phyloP scores from a whole-genome alignment of 345 rosid species.

The Psidium guajava region DNA sequence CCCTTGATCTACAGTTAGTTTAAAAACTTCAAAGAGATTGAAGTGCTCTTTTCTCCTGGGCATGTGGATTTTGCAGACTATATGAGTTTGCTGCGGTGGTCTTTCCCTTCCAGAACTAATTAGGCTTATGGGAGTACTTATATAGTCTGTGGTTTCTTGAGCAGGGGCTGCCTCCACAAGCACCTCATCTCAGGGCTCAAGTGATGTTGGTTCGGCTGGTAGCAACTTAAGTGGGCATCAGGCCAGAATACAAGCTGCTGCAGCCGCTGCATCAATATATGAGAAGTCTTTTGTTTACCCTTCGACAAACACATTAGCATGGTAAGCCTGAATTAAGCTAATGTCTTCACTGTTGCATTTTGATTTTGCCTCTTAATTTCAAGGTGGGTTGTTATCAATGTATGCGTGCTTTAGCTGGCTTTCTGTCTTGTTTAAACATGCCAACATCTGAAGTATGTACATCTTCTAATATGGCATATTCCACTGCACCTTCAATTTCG shows the following conservation, averaged over 20 bases:
- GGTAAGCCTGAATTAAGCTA: constrained; percentile 29
- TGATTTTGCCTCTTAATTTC: background rate
- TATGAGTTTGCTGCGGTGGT: background rate
- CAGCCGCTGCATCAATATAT: constrained; percentile 68
- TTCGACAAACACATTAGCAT: constrained; percentile 44
- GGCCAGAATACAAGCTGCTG: constrained; percentile 80
- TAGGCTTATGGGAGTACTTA: background rate
- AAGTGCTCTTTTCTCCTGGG: background rate
- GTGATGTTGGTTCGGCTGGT: constrained; percentile 13
- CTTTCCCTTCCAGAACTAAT: background rate
- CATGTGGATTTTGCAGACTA: background rate
- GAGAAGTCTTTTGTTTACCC: constrained; percentile 81
- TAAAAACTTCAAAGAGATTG: background rate
- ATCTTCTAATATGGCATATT: background rate
- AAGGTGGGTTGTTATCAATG: background rate
- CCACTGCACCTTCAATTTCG: background rate
- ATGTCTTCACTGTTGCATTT: background rate
- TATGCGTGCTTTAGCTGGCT: background rate
- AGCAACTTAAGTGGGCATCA: constrained; percentile 47
- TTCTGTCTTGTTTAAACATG: background rate
- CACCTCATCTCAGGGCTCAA: constrained; percentile 40
- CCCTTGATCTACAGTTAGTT: background rate
- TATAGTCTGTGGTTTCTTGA: background rate
- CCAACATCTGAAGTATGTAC: background rate
- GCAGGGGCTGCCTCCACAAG: constrained; percentile 35